Conservation (phyloP, 768 basidiomycete genomes). For the Paxillus ammoniavirescens region DNA sequence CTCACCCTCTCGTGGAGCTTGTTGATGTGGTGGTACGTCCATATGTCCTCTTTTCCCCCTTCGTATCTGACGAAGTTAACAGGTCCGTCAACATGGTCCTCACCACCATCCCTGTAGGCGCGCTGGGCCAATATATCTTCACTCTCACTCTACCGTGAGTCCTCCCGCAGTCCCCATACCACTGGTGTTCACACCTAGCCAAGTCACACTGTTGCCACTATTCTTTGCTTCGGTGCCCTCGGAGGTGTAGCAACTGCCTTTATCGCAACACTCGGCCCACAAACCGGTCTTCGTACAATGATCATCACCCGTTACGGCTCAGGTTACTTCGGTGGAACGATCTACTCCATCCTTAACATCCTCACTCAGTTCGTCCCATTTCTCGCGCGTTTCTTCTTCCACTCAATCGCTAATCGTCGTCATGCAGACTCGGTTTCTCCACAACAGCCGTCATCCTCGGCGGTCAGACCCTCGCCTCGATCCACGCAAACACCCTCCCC, state of each 20-base stretch:
- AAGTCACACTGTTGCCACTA: constrained; percentile 45
- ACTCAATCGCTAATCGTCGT: not conserved
- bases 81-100: constrained; percentile 50
- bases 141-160: constrained; percentile 47
- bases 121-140: constrained; percentile 46
- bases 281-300: constrained; percentile 55
- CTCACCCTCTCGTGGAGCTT: constrained; percentile 28
- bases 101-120: constrained; percentile 50
- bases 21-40: constrained; percentile 44
- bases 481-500: constrained; percentile 43
- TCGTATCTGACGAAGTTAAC: constrained; percentile 1
- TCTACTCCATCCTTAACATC: constrained; percentile 54
- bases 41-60: not conserved
- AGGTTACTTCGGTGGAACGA: constrained; percentile 47
- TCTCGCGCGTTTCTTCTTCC: not conserved
- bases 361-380: constrained; percentile 39
- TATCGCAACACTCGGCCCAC: constrained; percentile 53
- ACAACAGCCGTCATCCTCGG: constrained; percentile 51
- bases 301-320: constrained; percentile 47
- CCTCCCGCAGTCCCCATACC: not conserved
- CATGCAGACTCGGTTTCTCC: constrained; percentile 45
- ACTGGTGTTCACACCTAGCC: not conserved
- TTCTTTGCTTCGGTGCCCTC: constrained; percentile 45
- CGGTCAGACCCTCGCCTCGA: constrained; percentile 48
- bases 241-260: constrained; percentile 44